Evolutionary conservation across 192 early-diverging fungal species (phyloP), one percentile per base, ranked within the genome.

Genomic region (Linnemannia zychae): DNA sequence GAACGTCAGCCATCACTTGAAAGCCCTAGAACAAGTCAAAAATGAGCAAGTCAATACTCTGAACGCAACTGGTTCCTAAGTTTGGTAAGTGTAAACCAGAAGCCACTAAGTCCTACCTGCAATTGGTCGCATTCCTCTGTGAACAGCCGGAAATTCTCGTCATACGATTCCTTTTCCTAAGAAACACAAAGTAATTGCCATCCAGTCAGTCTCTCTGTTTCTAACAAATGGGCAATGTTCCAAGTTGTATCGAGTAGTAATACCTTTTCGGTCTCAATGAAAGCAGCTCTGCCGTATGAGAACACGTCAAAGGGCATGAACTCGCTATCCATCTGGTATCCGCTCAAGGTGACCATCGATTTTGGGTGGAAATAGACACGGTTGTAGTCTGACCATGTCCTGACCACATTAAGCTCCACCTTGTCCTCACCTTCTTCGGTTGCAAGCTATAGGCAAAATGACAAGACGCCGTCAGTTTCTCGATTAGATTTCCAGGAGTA

Each of bases 311-410:
- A 93, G 11, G 92, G 91, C 47, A 81, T 88, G 24, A 90, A 83
- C 17, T 81, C 80, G 40, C 89, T 89, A 15, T 88, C 87, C 20
- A 86, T 63, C 66, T 87, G 88, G 74, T 91, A 91, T 37, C 80
- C 81, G 7, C 44, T 75, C 3, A 72, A 16, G 3, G 69, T 77
- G 16, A 93, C 74, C 49, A 93, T 81, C 0, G 95, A 91, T 31
- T 94, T 91, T 65, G 94, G 94, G 72, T 95, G 94, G 84, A 93
- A 97, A 74, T 90, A 95, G 22, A 93, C 88, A 40, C 92, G 90
- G 81, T 92, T 95, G 81, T 92, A 96, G 77, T 99, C 97, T 0
- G 97, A 93, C 97, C 97, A 98, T 20, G 88, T 90, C 47, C 85
- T 84, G 47, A 92, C 79, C 22, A 75, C 76, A 34, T 96, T 92